phyloP scores from a whole-genome alignment of 1,284 basidiomycete species.

The Amylostereum areolatum region DNA sequence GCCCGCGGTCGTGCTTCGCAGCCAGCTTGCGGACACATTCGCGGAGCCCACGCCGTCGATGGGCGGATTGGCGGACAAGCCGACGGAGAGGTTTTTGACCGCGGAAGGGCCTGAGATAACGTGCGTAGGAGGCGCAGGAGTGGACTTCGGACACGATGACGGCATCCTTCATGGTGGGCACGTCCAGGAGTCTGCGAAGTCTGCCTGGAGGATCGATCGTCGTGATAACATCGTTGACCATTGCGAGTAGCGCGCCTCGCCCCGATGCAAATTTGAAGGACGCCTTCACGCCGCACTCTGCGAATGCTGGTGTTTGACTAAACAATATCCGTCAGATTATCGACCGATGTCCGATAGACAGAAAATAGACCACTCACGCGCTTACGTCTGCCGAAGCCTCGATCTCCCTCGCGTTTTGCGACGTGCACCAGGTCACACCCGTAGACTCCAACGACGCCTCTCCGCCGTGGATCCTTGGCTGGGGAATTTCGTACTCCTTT shows the following conservation, averaged over 20 bases:
- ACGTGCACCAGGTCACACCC: constrained; percentile 22
- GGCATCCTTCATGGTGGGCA: constrained; percentile 12
- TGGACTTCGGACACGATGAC: constrained; percentile 27
- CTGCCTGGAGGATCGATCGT: constrained; percentile 18
- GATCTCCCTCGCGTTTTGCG: constrained; percentile 18
- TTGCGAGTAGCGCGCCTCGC: constrained; percentile 19
- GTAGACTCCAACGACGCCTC: neutral
- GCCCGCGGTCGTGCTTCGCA: constrained; percentile 17
- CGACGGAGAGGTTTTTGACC: constrained; percentile 16
- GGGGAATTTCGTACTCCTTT: constrained; percentile 16
- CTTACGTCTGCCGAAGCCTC: constrained; percentile 12
- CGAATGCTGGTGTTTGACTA: constrained; percentile 14
- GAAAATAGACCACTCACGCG: constrained; percentile 11
- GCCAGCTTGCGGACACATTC: constrained; percentile 16
- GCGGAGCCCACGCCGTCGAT: constrained; percentile 4
- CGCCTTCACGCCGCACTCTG: constrained; percentile 10
- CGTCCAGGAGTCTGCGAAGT: constrained; percentile 20
- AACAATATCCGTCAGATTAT: too few relatives aligned
- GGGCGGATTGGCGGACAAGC: constrained; percentile 16
- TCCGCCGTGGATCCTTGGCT: constrained; percentile 12
- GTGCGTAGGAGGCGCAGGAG: constrained; percentile 22
- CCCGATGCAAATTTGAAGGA: constrained; percentile 18
- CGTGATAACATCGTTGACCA: constrained; percentile 10
- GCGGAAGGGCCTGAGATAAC: constrained; percentile 18
- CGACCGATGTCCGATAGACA: too few relatives aligned